Evolutionary conservation across 1,139 yeast genomes (phyloP).

Genomic region (Scheffersomyces illinoinensis): DNA sequence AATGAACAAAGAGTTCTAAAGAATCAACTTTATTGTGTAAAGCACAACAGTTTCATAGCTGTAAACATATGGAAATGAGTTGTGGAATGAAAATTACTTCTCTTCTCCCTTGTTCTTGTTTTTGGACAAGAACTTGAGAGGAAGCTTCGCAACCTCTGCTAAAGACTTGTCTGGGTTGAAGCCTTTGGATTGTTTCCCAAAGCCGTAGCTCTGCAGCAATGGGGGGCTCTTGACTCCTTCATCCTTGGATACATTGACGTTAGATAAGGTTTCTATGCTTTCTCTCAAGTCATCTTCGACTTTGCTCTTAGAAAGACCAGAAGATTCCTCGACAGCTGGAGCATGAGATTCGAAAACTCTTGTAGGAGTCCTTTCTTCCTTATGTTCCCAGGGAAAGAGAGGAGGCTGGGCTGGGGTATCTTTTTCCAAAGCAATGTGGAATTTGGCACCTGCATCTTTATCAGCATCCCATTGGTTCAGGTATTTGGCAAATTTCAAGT

Average conservation of each 20-base stretch:
- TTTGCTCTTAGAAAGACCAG: constrained; percentile 1
- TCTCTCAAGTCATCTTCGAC: constrained; percentile 3
- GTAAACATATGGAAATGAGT: neutral
- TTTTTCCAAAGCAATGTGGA: constrained; percentile 1
- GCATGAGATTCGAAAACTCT: constrained; percentile 13
- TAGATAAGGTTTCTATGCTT: constrained; percentile 9
- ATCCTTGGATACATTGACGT: constrained; percentile 7
- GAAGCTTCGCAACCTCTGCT: constrained; percentile 26
- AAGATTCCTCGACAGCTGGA: constrained; percentile 3
- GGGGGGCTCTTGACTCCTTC: constrained; percentile 1
- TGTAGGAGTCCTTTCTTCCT: constrained; percentile 16
- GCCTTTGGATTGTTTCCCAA: constrained; percentile 8
- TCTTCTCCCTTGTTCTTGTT: constrained; percentile 9
- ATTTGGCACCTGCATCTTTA: constrained; percentile 2
- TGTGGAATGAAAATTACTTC: neutral
- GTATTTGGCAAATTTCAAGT: constrained; percentile 29
- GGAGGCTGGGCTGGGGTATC: constrained; percentile 17
- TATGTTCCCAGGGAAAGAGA: constrained; percentile 50
- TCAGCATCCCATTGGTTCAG: constrained; percentile 29
- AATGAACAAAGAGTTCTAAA: neutral
- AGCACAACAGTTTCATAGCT: neutral
- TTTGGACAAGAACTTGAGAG: constrained; percentile 23
- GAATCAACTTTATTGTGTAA: neutral
- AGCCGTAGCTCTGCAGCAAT: constrained; percentile 8
- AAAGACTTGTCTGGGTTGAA: constrained; percentile 27